Conservation (phyloP, 2,329 filamentous ascomycete species). For the Aspergillus spinulosporus region DNA sequence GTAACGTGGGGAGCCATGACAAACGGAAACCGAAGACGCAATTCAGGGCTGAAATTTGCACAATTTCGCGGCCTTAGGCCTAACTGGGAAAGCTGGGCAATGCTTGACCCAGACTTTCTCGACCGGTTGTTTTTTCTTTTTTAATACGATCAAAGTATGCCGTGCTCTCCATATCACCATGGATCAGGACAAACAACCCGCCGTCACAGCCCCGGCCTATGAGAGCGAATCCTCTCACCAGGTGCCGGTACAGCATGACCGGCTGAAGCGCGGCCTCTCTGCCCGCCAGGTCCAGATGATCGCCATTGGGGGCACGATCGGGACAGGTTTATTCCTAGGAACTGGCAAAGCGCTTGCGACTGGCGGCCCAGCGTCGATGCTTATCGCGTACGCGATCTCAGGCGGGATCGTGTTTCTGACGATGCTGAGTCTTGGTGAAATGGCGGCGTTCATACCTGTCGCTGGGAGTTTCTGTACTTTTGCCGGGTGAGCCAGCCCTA, state of each 20-base stretch:
- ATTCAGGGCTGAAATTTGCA: neutral
- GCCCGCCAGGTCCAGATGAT: slow-evolving; percentile 69
- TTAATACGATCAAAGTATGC: too few relatives aligned
- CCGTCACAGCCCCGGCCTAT: neutral
- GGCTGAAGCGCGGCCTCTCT: slow-evolving; percentile 57
- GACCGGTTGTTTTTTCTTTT: too few relatives aligned
- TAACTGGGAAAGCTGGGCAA: neutral
- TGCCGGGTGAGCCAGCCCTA: slow-evolving; percentile 45
- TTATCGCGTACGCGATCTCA: slow-evolving; percentile 59
- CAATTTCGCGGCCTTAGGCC: neutral
- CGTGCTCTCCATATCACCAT: neutral
- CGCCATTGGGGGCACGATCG: slow-evolving; percentile 52
- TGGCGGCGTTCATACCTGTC: slow-evolving; percentile 59
- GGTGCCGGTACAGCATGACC: slow-evolving; percentile 35
- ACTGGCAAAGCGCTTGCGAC: slow-evolving; percentile 61
- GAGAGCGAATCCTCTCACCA: neutral
- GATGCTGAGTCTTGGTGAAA: slow-evolving; percentile 61
- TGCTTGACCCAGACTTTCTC: neutral
- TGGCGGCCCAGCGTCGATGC: slow-evolving; percentile 60
- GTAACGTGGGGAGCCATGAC: neutral
- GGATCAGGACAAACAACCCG: neutral
- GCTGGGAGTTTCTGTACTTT: slow-evolving; percentile 58
- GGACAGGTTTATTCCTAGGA: slow-evolving; percentile 62
- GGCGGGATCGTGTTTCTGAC: slow-evolving; percentile 60
- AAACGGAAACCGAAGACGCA: slow-evolving; percentile 3